Percentiles rank a stretch among this genome's conserved stretches.
These are phyloP conservation scores for Nitzschia putrida DNA, from an alignment of 108 stramenopile species.

Conservation along the genomic window DNA sequence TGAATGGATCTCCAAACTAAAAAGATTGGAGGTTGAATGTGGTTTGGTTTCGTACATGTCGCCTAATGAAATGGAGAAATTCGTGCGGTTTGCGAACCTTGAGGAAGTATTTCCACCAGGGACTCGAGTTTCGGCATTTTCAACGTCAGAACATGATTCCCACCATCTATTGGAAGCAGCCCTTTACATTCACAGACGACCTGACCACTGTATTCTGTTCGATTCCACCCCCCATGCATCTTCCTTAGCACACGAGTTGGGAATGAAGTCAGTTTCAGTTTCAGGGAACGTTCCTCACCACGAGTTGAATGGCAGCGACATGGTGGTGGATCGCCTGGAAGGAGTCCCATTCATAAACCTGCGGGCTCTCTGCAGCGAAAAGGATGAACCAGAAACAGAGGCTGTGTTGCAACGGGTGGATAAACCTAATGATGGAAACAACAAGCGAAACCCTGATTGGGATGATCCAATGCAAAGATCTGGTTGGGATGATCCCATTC, in stretches of 20 bases:
- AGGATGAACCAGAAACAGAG: too few relatives aligned
- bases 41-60: slow-evolving; percentile 67
- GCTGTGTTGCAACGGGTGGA: too few relatives aligned
- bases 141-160: slow-evolving; percentile 49
- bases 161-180: slow-evolving; percentile 68
- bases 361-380: too few relatives aligned
- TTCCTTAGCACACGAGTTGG: slow-evolving; percentile 61
- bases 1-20: slow-evolving; percentile 67
- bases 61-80: slow-evolving; percentile 49
- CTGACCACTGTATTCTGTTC: slow-evolving; percentile 77
- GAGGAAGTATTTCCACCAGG: slow-evolving; percentile 62
- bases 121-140: slow-evolving; percentile 49
- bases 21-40: slow-evolving; percentile 73
- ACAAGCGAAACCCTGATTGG: too few relatives aligned
- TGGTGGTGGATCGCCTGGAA: too few relatives aligned
- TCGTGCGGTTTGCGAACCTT: slow-evolving; percentile 63
- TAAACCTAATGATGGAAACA: too few relatives aligned
- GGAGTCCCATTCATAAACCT: too few relatives aligned
- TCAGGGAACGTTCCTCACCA: slow-evolving; percentile 70
- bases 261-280: slow-evolving; percentile 71
- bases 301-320: slow-evolving; percentile 36
- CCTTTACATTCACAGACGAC: slow-evolving; percentile 68
- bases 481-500: too few relatives aligned
- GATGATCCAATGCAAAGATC: too few relatives aligned
- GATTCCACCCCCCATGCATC: slow-evolving; percentile 64